Percentiles rank a stretch among this genome's conserved stretches.
These are phyloP conservation scores for Diplotaxis tenuifolia DNA, from an alignment of 345 rosid genomes.

Conservation along the genomic window DNA sequence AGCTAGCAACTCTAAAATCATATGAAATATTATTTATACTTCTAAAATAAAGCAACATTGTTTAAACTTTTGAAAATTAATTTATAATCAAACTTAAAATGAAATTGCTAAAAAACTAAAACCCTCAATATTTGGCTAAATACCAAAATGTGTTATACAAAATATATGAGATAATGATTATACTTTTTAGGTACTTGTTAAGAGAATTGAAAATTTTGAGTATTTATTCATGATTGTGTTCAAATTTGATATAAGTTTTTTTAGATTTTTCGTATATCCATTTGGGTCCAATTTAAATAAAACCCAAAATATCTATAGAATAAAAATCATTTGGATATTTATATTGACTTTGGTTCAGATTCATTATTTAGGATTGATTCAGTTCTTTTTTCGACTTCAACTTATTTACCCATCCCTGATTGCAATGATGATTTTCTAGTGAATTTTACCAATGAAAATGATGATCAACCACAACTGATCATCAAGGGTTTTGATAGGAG, in stretches of 20 bases:
- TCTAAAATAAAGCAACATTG: neutral
- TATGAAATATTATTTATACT: neutral
- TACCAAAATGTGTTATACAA: neutral
- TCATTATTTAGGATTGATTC: too few relatives aligned
- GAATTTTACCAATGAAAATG: neutral
- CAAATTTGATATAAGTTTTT: neutral
- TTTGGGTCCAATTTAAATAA: too few relatives aligned
- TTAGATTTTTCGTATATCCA: too few relatives aligned
- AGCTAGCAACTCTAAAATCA: neutral
- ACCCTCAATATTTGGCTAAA: neutral
- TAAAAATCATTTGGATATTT: neutral
- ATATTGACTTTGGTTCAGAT: neutral
- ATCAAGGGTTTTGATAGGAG: neutral
- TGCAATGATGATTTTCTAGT: neutral
- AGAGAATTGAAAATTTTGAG: neutral
- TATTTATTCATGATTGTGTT: too few relatives aligned
- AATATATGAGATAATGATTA: neutral
- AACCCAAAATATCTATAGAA: neutral
- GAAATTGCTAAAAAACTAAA: neutral
- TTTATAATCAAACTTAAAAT: neutral
- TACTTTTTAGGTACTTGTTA: neutral
- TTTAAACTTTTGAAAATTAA: neutral
- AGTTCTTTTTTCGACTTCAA: neutral
- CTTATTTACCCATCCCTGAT: neutral
- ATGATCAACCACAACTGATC: neutral